Conservation (phyloP, 345 rosid species). For the Corchorus capsularis region DNA sequence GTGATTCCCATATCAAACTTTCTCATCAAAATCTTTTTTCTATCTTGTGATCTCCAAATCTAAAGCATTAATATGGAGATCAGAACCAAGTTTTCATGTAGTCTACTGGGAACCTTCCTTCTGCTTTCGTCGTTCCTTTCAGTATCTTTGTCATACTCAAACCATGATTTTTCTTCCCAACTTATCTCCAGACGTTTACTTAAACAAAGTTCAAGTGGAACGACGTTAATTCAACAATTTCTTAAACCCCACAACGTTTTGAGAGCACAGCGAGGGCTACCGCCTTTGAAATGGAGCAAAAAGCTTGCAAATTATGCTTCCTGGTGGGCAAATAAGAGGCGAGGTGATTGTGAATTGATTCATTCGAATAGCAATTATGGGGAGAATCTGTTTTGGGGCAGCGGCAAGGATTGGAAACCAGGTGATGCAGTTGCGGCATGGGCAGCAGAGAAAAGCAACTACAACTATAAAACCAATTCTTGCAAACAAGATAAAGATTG, state of each 20-base stretch:
- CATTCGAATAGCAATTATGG: constrained; percentile 61
- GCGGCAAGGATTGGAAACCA: constrained; percentile 54
- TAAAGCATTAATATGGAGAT: not conserved
- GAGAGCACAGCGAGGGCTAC: constrained; percentile 49
- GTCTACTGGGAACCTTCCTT: constrained; percentile 25
- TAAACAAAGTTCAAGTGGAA: not conserved
- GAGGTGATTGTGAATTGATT: constrained; percentile 45
- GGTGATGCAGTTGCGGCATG: constrained; percentile 51
- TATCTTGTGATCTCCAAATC: not conserved
- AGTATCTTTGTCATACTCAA: constrained; percentile 6
- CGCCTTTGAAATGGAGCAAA: constrained; percentile 59
- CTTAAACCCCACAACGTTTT: constrained; percentile 47
- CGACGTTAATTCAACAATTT: constrained; percentile 31
- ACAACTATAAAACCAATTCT: constrained; percentile 41
- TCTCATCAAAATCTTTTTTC: not conserved
- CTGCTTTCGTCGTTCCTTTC: constrained; percentile 26
- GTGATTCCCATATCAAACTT: not conserved
- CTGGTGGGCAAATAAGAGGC: constrained; percentile 42
- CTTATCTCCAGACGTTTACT: constrained; percentile 19
- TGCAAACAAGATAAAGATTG: constrained; percentile 48
- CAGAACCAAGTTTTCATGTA: constrained; percentile 16
- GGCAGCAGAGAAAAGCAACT: constrained; percentile 52
- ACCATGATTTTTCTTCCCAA: constrained; percentile 10
- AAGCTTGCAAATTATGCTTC: constrained; percentile 50
- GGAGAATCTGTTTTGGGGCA: constrained; percentile 66